Base-by-base conservation (phyloP, 257 asterid species). In the Lycium ferocissimum region DNA sequence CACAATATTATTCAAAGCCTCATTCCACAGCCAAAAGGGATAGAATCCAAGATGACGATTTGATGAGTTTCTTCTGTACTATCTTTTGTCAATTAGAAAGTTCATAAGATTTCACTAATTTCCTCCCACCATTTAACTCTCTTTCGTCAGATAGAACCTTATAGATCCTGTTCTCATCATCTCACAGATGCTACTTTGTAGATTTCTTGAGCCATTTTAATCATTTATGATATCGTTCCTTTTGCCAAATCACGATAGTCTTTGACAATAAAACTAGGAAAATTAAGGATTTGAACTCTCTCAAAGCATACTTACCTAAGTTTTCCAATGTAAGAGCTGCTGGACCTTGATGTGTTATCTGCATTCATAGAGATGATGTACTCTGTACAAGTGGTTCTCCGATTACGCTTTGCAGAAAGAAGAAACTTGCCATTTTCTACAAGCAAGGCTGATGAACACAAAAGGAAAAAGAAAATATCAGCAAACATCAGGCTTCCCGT, bases 351-450 rank as follows among this genome's bases (percentile, higher is more conserved):
- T 87, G 91, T 90, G 86, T 84, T 91, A 87, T 91, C 98, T 83
- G 96, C 94, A 90, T 91, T 89, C 91, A 91, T 93, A 20, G 98
- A 93, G 87, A 95, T 94, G 62, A 95, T 91, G 80, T 95, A 95
- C 91, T 95, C 98, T 10, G 98, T 94, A 89, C 93, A 91, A 58
- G 98, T 92, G 57, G 96, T 90, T 84, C 93, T 88, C 81, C 97
- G 93, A 83, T 86, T 92, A 78, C 98, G 90, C 87, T 94, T 95
- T 37, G 98, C 98, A 73, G 98, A 93, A 59, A 95, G 97, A 85
- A 95, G 97, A 90, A 95, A 95, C 85, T 95, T 95, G 83, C 98
- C 98, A 70, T 93, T 94, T 90, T 94, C 98, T 35, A 91, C 94
- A 80, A 95, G 95, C 90, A 95, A 88, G 65, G 94, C 98, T 95